These are phyloP conservation scores for Aureobasidium sp. DNA, from an alignment of 2,329 filamentous ascomycete species.

Conservation along the genomic window DNA sequence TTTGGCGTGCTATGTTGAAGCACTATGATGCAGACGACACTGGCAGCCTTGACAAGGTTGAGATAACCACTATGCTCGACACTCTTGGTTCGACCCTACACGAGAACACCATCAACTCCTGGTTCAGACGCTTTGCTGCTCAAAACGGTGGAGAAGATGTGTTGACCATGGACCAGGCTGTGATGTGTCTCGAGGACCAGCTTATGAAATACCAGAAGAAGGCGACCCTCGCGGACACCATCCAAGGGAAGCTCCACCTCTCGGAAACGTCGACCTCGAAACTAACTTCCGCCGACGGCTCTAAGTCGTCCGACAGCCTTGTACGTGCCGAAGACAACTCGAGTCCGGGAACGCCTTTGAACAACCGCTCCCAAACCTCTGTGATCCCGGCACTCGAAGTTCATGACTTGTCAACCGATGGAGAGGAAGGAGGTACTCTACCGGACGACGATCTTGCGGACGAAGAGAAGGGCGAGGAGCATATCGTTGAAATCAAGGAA, in stretches of 20 bases:
- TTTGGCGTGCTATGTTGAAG: conserved; percentile 92
- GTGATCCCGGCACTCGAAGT: conserved; percentile 38
- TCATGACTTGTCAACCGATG: conserved; percentile 33
- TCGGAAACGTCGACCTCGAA: conserved; percentile 10
- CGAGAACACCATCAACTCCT: conserved; percentile 86
- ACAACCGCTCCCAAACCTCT: conserved; percentile 27
- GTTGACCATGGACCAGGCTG: conserved; percentile 81
- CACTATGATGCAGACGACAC: conserved; percentile 97
- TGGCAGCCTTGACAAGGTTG: conserved; percentile 84
- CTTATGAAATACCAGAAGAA: conserved; percentile 49
- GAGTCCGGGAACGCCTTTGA: conserved; percentile 30
- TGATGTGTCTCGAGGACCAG: conserved; percentile 91
- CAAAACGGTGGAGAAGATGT: conserved; percentile 46
- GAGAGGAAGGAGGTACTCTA: conserved; percentile 23
- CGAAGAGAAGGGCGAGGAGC: conserved; percentile 53
- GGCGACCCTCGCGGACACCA: conserved; percentile 39
- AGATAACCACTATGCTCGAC: conserved; percentile 94
- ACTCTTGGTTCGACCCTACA: conserved; percentile 87
- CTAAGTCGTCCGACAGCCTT: conserved; percentile 29
- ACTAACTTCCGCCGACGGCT: conserved; percentile 21
- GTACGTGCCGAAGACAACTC: conserved; percentile 30
- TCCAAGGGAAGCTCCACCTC: conserved; percentile 32
- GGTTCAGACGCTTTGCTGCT: conserved; percentile 70
- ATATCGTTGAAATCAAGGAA: conserved; percentile 91
- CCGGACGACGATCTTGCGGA: conserved; percentile 23